Percentiles rank a stretch among this genome's conserved stretches.
Evolutionary conservation across 2,329 filamentous ascomycete genomes (phyloP).

Genomic region (Beauveria asiatica): DNA sequence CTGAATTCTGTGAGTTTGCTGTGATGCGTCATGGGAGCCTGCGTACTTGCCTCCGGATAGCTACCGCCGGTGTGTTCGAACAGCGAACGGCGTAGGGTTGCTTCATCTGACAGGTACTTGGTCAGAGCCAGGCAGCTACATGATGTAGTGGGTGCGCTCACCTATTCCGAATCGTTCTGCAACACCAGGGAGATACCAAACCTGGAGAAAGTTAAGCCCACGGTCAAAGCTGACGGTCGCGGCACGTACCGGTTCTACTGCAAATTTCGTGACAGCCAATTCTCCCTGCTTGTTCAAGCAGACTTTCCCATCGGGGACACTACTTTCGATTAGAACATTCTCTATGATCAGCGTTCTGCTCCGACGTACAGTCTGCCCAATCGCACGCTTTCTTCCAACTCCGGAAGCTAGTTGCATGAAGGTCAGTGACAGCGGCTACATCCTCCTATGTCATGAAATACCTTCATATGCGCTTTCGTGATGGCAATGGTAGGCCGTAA

Average conservation of each 20-base stretch:
- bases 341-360: constrained; percentile 11
- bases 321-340: constrained; percentile 16
- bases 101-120: constrained; percentile 56
- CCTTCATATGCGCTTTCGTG: constrained; percentile 88
- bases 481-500: constrained; percentile 86
- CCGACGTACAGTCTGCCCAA: constrained; percentile 60
- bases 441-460: constrained; percentile 13
- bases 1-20: constrained; percentile 25
- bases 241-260: constrained; percentile 80
- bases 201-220: constrained; percentile 23
- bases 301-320: constrained; percentile 73
- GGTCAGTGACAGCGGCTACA: background rate
- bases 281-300: constrained; percentile 81
- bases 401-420: constrained; percentile 53
- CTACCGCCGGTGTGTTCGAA: constrained; percentile 96
- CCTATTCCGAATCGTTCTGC: constrained; percentile 89
- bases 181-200: constrained; percentile 79
- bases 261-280: constrained; percentile 89
- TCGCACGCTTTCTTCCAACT: constrained; percentile 81
- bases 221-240: background rate
- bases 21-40: background rate
- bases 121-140: background rate
- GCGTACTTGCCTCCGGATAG: constrained; percentile 63
- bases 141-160: constrained; percentile 25
- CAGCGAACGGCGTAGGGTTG: constrained; percentile 71